A percentile compares a stretch with the other conserved stretches of the same genome.
phyloP scores from a whole-genome alignment of 257 asterid genomes.

The Solanum gandarillasii region DNA sequence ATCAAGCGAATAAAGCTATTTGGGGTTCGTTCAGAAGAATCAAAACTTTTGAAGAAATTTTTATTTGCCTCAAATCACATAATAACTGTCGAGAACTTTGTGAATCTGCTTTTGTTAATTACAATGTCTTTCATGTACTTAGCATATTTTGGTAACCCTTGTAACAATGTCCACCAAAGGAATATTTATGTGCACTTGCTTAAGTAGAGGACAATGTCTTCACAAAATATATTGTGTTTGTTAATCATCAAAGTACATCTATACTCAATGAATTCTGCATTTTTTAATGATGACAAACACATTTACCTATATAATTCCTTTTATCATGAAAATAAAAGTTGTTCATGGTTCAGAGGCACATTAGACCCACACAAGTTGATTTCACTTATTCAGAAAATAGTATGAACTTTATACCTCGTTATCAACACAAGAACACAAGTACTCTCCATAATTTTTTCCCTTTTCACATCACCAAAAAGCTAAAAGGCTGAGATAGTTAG shows the following conservation, averaged over 20 bases:
- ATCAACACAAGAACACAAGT: neutral
- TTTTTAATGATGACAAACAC: neutral
- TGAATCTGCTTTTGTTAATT: no score
- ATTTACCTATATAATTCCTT: neutral
- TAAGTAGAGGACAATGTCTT: no score
- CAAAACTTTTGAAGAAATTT: neutral
- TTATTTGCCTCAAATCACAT: neutral
- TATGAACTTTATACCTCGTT: neutral
- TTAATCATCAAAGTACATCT: neutral
- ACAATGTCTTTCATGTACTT: neutral
- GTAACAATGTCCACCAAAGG: neutral
- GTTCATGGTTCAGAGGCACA: neutral
- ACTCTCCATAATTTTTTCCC: neutral
- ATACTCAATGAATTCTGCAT: neutral
- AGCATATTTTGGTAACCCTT: neutral
- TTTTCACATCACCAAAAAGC: neutral
- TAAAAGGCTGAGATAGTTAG: neutral
- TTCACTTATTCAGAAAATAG: neutral
- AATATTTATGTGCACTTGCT: neutral
- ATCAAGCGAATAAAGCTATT: neutral
- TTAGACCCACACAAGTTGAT: neutral
- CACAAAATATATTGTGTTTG: neutral
- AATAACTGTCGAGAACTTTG: no score
- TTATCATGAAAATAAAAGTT: neutral
- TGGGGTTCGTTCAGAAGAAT: neutral